These are phyloP conservation scores for Entomortierella lignicola DNA, from an alignment of 192 early-diverging fungal species.

Conservation along the genomic window DNA sequence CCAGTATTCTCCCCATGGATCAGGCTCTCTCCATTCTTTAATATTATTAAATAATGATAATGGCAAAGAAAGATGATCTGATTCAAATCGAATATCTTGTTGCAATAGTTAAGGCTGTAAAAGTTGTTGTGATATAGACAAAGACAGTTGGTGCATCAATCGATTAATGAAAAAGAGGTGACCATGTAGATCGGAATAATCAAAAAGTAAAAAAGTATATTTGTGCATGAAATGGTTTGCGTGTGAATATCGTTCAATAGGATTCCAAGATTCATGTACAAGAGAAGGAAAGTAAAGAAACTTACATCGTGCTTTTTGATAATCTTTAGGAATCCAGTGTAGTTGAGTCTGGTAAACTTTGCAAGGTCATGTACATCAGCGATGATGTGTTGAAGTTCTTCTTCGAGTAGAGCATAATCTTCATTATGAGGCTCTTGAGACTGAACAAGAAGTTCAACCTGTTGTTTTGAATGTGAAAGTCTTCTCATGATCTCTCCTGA, in stretches of 20 bases:
- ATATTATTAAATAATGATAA: too few species aligned
- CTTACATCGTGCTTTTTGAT: slow-evolving; percentile 98
- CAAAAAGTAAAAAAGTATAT: too few species aligned
- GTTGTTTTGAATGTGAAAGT: slow-evolving; percentile 73
- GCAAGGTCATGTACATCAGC: slow-evolving; percentile 87
- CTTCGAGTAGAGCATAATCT: slow-evolving; percentile 74
- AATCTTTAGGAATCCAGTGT: slow-evolving; percentile 91
- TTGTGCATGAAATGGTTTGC: too few species aligned
- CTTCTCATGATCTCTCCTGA: slow-evolving; percentile 79
- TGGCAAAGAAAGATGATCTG: too few species aligned
- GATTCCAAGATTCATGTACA: neutral
- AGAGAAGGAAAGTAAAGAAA: neutral
- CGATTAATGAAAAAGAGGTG: too few species aligned
- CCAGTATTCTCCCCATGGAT: too few species aligned
- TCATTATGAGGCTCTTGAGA: slow-evolving; percentile 62
- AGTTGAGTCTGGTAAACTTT: slow-evolving; percentile 86
- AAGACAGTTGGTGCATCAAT: too few species aligned
- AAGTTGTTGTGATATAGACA: too few species aligned
- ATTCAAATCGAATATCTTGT: too few species aligned
- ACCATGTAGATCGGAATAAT: neutral
- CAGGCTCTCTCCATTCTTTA: too few species aligned
- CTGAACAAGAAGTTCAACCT: slow-evolving; percentile 72
- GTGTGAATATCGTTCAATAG: neutral
- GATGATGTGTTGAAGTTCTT: slow-evolving; percentile 80
- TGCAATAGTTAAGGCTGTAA: too few species aligned